These are phyloP conservation scores for Xylaria bambusicola DNA, from an alignment of 495 filamentous ascomycete species.

Conservation along the genomic window DNA sequence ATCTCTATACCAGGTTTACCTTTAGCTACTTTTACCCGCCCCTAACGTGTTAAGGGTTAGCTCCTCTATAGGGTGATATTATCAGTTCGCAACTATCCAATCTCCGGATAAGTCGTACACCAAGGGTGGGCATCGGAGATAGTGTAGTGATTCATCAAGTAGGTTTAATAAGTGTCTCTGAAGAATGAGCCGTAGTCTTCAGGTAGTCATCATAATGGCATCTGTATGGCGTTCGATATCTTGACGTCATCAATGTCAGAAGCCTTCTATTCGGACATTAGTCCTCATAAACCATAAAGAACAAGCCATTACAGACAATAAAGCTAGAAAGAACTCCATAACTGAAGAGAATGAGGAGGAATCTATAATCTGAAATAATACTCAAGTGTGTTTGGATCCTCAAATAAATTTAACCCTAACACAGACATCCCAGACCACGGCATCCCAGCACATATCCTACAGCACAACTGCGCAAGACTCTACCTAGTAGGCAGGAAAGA, in stretches of 20 bases:
- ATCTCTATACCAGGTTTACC: too few species aligned
- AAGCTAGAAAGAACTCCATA: too few species aligned
- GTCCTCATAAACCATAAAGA: too few species aligned
- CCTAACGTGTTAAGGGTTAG: too few species aligned
- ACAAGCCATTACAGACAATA: too few species aligned
- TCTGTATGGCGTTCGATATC: not conserved
- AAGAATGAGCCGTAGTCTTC: not conserved
- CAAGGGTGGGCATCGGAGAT: too few species aligned
- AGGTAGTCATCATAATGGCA: not conserved
- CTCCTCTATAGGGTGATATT: too few species aligned
- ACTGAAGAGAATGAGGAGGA: not conserved
- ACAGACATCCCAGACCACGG: slow-evolving; percentile 35
- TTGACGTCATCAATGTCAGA: slow-evolving; percentile 9
- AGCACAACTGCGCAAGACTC: slow-evolving; percentile 50
- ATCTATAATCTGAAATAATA: not conserved
- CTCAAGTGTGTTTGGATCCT: slow-evolving; percentile 27
- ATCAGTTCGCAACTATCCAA: too few species aligned
- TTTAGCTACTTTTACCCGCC: too few species aligned
- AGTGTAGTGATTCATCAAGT: not conserved
- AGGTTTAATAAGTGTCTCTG: not conserved
- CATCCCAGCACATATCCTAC: slow-evolving; percentile 53
- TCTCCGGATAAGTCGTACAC: too few species aligned
- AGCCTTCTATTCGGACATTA: too few species aligned
- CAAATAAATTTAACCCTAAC: slow-evolving; percentile 46
- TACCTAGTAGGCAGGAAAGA: slow-evolving; percentile 51